Evolutionary conservation across 495 filamentous ascomycete species (phyloP).

Genomic region (Trichocladium uniseriatum): DNA sequence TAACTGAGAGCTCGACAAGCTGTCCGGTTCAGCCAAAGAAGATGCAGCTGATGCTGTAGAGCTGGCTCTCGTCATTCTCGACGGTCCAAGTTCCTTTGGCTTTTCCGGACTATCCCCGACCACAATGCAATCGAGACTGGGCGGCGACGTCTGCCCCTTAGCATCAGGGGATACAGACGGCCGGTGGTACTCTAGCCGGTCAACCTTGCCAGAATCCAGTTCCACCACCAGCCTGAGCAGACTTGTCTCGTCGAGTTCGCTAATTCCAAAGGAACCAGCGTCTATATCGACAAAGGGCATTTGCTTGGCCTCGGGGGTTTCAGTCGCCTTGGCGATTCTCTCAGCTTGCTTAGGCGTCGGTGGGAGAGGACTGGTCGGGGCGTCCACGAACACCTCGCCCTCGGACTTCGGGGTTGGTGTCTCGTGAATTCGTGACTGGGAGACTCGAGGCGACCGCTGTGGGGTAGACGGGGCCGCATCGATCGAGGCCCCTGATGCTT

Average conservation of each 20-base stretch:
- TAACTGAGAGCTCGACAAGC: constrained; percentile 15
- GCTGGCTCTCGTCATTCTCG: constrained; percentile 9
- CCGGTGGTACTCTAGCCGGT: constrained; percentile 12
- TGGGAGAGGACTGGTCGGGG: constrained; percentile 31
- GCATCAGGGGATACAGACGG: constrained; percentile 18
- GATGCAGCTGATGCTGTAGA: constrained; percentile 1
- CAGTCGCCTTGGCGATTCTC: background rate
- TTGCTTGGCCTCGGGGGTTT: background rate
- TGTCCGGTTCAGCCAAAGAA: background rate
- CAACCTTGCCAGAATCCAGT: constrained; percentile 30
- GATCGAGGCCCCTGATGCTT: background rate
- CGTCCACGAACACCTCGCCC: constrained; percentile 39
- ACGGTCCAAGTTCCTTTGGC: background rate
- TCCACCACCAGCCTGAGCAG: constrained; percentile 38
- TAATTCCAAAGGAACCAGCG: constrained; percentile 29
- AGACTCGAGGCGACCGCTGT: constrained; percentile 10
- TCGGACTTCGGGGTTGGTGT: constrained; percentile 36
- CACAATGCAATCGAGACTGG: constrained; percentile 21
- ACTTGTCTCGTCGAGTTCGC: constrained; percentile 38
- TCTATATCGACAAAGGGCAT: background rate
- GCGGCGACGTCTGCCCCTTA: constrained; percentile 6
- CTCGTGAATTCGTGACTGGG: constrained; percentile 2
- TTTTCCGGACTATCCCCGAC: constrained; percentile 18
- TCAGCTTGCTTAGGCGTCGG: constrained; percentile 12
- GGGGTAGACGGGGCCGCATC: constrained; percentile 14